Base-by-base conservation (phyloP, 1,139 yeast genomes). In the Candida tetrigidarum region DNA sequence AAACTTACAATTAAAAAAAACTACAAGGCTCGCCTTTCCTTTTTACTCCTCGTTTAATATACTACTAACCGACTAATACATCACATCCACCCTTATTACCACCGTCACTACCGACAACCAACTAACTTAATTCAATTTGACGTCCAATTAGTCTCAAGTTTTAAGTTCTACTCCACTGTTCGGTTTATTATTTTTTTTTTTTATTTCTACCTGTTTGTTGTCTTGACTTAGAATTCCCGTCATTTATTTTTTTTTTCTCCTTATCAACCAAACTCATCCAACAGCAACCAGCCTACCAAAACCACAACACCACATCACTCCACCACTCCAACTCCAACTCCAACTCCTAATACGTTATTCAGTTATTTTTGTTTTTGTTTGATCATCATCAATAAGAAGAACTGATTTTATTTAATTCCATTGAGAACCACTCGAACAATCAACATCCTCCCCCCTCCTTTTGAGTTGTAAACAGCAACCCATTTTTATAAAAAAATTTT, bases 21-120 rank as follows among this genome's bases (percentile, higher is more conserved):
- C 8, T 28, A 28, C 32, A 9, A 32, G 12, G 18, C 36, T 32
- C 36, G 36, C 36, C 36, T 32, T 32, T 32, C 36, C 36, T 32
- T 32, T n/a, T 19, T 32, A n/a, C 22, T 19, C 11, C 19, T 32
- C 23, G 3, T 19, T 10, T 9, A 32, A 32, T n/a, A 32, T 19
- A 28, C 22, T n/a, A 4, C 36, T 5, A 30, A 15, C 22, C 34
- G 6, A 16, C 22, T 20, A 30, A 32, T 20, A n/a, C 12, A 28
- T 16, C 14, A 27, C 32, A 14, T 8, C 8, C 32, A 12, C 15
- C 32, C 4, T n/a, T 6, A 12, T 16, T n/a, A 14, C 18, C 19
- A 10, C 12, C 32, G 25, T 22, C 25, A 22, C 25, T 10, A 22
- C 25, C 2, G 25, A 22, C 25, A 2, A 26, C 2, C 29, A 26